These are phyloP conservation scores for Rhododendron henanense DNA, from an alignment of 148 eudicot species.

Conservation along the genomic window DNA sequence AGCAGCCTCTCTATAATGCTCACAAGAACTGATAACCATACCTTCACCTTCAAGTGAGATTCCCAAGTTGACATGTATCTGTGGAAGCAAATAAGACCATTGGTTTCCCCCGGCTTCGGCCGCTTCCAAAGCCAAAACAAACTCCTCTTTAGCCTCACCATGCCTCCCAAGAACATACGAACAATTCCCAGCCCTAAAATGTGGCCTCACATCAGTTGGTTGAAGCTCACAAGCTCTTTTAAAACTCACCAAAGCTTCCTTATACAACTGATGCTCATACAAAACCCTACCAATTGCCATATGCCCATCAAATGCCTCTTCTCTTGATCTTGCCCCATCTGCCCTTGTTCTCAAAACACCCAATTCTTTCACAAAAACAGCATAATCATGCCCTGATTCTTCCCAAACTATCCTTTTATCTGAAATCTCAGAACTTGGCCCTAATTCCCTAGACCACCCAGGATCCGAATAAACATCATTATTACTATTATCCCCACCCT, in stretches of 20 bases:
- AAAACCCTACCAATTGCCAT: constrained; percentile 92
- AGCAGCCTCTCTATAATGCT: constrained; percentile 97
- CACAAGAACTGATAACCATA: constrained; percentile 92
- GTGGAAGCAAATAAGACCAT: constrained; percentile 86
- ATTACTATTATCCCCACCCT: constrained; percentile 47
- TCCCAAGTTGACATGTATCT: constrained; percentile 92
- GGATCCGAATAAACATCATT: constrained; percentile 71
- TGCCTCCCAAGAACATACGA: constrained; percentile 61
- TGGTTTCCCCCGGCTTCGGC: constrained; percentile 90
- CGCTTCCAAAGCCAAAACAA: constrained; percentile 70
- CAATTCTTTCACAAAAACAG: constrained; percentile 68
- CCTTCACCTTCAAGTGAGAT: constrained; percentile 90
- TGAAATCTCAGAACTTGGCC: constrained; percentile 50
- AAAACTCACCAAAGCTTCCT: constrained; percentile 76
- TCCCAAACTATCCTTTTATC: constrained; percentile 80
- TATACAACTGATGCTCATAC: constrained; percentile 68
- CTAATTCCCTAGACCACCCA: constrained; percentile 93
- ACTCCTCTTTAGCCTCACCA: constrained; percentile 64
- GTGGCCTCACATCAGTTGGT: constrained; percentile 91
- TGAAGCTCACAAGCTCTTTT: constrained; percentile 86
- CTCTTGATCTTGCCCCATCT: constrained; percentile 78
- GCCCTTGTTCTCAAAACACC: constrained; percentile 77
- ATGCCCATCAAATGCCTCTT: constrained; percentile 94
- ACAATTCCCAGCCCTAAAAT: constrained; percentile 91
- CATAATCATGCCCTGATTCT: constrained; percentile 71